Percentiles rank a stretch among this genome's conserved stretches.
Conservation (phyloP, 768 basidiomycete genomes). For the Sporobolomyces pararoseus region DNA sequence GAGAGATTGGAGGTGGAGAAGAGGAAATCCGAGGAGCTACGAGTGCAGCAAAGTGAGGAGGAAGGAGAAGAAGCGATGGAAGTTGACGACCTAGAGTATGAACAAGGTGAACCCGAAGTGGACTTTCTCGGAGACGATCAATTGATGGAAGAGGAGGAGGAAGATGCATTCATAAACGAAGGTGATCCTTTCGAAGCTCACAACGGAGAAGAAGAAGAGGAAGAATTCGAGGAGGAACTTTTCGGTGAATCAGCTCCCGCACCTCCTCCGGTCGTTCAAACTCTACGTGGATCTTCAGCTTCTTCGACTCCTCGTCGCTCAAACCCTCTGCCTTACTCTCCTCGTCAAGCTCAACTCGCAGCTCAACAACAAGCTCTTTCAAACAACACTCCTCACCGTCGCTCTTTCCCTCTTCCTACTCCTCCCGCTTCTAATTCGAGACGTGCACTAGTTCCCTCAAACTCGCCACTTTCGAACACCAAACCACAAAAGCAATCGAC, state of each 20-base stretch:
- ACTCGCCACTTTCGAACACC: neutral
- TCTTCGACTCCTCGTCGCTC: slow-evolving; percentile 7
- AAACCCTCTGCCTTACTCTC: slow-evolving; percentile 6
- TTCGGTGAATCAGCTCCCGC: neutral
- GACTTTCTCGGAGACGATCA: too few species aligned
- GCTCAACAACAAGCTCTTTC: neutral
- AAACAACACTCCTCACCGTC: neutral
- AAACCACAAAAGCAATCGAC: neutral
- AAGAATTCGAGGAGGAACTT: neutral
- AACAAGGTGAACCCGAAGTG: neutral
- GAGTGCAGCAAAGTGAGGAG: neutral
- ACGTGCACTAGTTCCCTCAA: neutral
- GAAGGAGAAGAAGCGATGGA: neutral
- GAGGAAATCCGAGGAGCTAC: neutral
- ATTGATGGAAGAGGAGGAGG: neutral
- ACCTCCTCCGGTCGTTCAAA: neutral
- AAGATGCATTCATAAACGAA: slow-evolving; percentile 7
- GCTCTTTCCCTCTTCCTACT: slow-evolving; percentile 4
- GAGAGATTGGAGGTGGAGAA: slow-evolving; percentile 5
- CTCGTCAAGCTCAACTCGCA: slow-evolving; percentile 4
- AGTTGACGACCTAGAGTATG: neutral
- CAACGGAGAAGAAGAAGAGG: slow-evolving; percentile 3
- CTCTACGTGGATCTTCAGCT: neutral
- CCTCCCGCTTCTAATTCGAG: slow-evolving; percentile 1
- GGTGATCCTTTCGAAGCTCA: slow-evolving; percentile 1